A percentile compares a stretch with the other conserved stretches of the same genome.
phyloP scores from a whole-genome alignment of 192 early-diverging fungal genomes.

The Coemansia sp. region DNA sequence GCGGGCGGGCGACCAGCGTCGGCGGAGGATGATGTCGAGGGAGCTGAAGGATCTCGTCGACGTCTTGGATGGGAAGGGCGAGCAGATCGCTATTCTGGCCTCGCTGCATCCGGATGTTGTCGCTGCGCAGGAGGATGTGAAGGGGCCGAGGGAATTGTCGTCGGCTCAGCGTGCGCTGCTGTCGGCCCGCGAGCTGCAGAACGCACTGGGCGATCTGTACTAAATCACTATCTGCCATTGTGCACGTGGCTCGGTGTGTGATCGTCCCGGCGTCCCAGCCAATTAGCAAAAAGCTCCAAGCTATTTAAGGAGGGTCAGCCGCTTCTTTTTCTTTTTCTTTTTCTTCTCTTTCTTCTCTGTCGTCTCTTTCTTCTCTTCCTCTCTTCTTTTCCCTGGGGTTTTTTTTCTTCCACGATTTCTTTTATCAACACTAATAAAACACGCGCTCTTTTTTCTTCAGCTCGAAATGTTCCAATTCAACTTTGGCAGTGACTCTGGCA shows the following conservation, averaged over 20 bases:
- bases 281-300: neutral
- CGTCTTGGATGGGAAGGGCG: constrained; percentile 52
- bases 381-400: neutral
- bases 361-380: neutral
- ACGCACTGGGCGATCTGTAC: constrained; percentile 45
- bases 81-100: constrained; percentile 51
- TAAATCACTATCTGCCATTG: neutral
- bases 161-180: constrained; percentile 27
- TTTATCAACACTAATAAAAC: neutral
- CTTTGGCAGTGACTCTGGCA: constrained; percentile 8
- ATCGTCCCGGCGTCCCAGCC: neutral
- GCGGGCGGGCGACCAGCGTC: constrained; percentile 20
- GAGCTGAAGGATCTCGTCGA: constrained; percentile 56
- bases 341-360: neutral
- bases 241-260: neutral
- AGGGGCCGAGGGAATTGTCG: neutral
- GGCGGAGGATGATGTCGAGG: constrained; percentile 34
- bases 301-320: neutral
- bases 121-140: neutral
- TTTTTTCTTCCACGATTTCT: neutral
- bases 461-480: constrained; percentile 7
- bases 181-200: constrained; percentile 45
- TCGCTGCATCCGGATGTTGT: constrained; percentile 30
- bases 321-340: neutral
- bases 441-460: neutral